Base-by-base conservation (phyloP, 331 rosid species). In the Erythrophleum ivorense region DNA sequence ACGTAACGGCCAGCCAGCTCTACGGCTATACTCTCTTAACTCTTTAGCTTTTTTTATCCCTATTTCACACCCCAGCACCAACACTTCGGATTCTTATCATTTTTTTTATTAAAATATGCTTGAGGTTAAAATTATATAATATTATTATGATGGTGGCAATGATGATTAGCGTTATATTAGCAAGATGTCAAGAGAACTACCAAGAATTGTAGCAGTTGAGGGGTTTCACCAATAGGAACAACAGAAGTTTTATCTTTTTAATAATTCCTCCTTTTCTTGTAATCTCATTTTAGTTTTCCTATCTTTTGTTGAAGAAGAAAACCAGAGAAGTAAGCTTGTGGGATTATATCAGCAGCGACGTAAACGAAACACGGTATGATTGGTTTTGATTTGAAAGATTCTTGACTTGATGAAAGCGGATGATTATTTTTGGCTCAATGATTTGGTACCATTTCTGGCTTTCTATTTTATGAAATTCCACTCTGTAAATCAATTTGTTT, bases 1-100 rank as follows among this genome's bases (percentile, higher is more conserved):
- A 73, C 76, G 75, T 74, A 84, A 83, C 72, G 78, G 83, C 88
- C 80, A 78, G 84, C 89, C 77, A 85, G 71, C 87, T 87, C 71
- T 67, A 33, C 78, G 41, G 78, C 78, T 62, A 73, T n/a, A 58
- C 41, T 50, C 19, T 57, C 84, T n/a, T n/a, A n/a, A n/a, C n/a
- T n/a, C n/a, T 59, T 80, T 65, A 66, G 67, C 82, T 81, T 78
- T 84, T 73, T 60, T 64, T 73, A 81, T 58, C 79, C 84, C 49
- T 5, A 52, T 46, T 66, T 79, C 83, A 38, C 50, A 70, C 83
- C 24, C 80, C 82, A 75, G 73, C 79, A 36, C 81, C 85, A 78
- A 72, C 81, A 62, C 84, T 78, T 58, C 10, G 90, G 91, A 86
- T 90, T 82, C 89, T 86, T 53, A n/a, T 54, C 75, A 58, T 66